Evolutionary conservation across 2,329 filamentous ascomycete species (phyloP).

Genomic region (Ceratocystis destructans): DNA sequence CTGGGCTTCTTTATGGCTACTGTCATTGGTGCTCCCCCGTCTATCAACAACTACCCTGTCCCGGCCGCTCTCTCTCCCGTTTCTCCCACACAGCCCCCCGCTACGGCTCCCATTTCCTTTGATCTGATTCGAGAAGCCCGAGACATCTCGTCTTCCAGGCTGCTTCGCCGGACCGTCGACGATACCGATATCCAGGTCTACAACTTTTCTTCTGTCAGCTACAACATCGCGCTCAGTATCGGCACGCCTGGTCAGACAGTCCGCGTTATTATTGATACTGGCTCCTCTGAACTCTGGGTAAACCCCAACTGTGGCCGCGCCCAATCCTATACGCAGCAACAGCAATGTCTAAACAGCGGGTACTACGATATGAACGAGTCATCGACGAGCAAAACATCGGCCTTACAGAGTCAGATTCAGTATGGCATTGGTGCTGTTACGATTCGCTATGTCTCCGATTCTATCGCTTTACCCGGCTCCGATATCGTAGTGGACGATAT

Average conservation of each 20-base stretch:
- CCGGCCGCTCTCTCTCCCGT: slow-evolving; percentile 3
- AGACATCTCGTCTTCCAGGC: slow-evolving; percentile 8
- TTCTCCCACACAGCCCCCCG: neutral
- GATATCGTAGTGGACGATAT: slow-evolving; percentile 23
- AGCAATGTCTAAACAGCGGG: slow-evolving; percentile 18
- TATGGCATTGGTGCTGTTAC: slow-evolving; percentile 25
- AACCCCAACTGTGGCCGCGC: slow-evolving; percentile 28
- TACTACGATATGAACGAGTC: slow-evolving; percentile 22
- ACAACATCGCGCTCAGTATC: slow-evolving; percentile 29
- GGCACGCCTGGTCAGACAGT: slow-evolving; percentile 30
- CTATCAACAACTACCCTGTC: neutral
- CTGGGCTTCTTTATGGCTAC: slow-evolving; percentile 10
- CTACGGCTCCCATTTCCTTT: slow-evolving; percentile 11
- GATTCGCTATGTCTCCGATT: slow-evolving; percentile 25
- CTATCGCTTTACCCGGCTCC: slow-evolving; percentile 23
- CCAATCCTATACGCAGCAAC: slow-evolving; percentile 17
- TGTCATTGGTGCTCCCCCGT: slow-evolving; percentile 4
- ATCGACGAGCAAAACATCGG: slow-evolving; percentile 20
- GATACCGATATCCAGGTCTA: slow-evolving; percentile 19
- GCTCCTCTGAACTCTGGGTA: slow-evolving; percentile 32
- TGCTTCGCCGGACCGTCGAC: slow-evolving; percentile 9
- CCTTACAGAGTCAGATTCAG: slow-evolving; percentile 21
- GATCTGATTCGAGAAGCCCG: slow-evolving; percentile 9
- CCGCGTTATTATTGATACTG: slow-evolving; percentile 31
- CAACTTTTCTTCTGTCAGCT: slow-evolving; percentile 25